Evolutionary conservation across 768 basidiomycete genomes (phyloP).

Genomic region (Termitomyces sp.): DNA sequence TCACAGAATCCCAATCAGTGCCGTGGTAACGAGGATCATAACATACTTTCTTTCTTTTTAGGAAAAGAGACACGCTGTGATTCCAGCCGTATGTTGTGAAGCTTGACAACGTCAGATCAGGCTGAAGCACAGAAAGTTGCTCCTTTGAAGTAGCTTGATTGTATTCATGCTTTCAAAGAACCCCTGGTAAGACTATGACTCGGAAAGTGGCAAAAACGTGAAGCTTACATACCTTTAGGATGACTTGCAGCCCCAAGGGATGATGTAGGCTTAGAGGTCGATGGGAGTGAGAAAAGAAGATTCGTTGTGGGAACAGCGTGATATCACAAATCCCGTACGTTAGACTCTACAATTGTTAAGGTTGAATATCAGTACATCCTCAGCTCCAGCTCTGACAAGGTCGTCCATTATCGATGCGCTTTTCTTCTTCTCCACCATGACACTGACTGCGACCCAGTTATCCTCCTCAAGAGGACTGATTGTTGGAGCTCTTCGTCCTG

Average conservation of each 20-base stretch:
- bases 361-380: conserved; percentile 88
- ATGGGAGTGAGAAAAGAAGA: neutral
- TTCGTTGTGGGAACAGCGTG: neutral
- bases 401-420: conserved; percentile 88
- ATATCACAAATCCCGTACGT: conserved; percentile 10
- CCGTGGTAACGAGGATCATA: no score
- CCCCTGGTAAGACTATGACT: neutral
- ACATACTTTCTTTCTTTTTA: neutral
- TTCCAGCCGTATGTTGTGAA: neutral
- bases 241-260: neutral
- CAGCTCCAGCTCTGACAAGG: conserved; percentile 77
- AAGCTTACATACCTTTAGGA: neutral
- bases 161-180: neutral
- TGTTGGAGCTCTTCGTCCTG: conserved; percentile 88
- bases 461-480: conserved; percentile 80
- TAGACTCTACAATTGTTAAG: conserved; percentile 93
- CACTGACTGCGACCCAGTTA: conserved; percentile 89
- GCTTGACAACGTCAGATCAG: neutral
- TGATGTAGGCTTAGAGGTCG: neutral
- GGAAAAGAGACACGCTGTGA: neutral
- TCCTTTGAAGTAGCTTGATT: neutral
- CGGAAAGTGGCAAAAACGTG: neutral
- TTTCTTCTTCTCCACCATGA: conserved; percentile 86
- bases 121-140: neutral
- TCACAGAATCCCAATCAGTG: neutral